A percentile compares a stretch with the other conserved stretches of the same genome.
These are phyloP conservation scores for Raphidocelis subcapitata DNA, from an alignment of 139 green algal species.

Conservation along the genomic window DNA sequence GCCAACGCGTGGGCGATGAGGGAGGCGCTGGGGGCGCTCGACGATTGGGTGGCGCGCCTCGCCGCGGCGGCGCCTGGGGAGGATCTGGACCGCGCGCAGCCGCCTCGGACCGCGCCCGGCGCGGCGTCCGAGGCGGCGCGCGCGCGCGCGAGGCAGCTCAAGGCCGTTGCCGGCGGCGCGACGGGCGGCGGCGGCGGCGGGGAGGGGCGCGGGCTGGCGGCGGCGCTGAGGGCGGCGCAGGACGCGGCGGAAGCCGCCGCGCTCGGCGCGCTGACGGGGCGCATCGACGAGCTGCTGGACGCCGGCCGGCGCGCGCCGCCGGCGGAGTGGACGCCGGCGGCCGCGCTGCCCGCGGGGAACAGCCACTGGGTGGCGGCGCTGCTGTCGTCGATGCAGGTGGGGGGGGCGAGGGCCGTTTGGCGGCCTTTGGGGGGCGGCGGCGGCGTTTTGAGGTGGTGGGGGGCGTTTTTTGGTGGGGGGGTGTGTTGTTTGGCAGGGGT, in stretches of 20 bases:
- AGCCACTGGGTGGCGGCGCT: slow-evolving; percentile 46
- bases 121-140: too few relatives aligned
- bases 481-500: neutral
- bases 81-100: neutral
- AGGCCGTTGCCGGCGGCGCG: slow-evolving; percentile 20
- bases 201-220: slow-evolving; percentile 10
- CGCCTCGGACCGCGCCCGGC: neutral
- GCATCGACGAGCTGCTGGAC: slow-evolving; percentile 38
- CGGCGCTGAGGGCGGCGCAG: slow-evolving; percentile 32
- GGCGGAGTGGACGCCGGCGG: slow-evolving; percentile 46
- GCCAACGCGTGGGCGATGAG: slow-evolving; percentile 49
- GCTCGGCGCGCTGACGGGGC: slow-evolving; percentile 29
- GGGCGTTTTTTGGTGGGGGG: neutral
- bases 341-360: slow-evolving; percentile 27
- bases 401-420: too few relatives aligned
- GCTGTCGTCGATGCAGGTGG: slow-evolving; percentile 50
- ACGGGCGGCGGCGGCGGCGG: neutral
- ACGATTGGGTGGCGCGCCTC: slow-evolving; percentile 52
- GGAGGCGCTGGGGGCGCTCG: slow-evolving; percentile 36
- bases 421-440: too few relatives aligned
- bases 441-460: neutral
- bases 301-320: slow-evolving; percentile 14
- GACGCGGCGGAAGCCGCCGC: slow-evolving; percentile 40
- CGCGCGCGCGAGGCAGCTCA: too few relatives aligned
- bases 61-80: neutral